A percentile compares a stretch with the other conserved stretches of the same genome.
phyloP scores from a whole-genome alignment of 192 early-diverging fungal species.

The Piromyces finnis region DNA sequence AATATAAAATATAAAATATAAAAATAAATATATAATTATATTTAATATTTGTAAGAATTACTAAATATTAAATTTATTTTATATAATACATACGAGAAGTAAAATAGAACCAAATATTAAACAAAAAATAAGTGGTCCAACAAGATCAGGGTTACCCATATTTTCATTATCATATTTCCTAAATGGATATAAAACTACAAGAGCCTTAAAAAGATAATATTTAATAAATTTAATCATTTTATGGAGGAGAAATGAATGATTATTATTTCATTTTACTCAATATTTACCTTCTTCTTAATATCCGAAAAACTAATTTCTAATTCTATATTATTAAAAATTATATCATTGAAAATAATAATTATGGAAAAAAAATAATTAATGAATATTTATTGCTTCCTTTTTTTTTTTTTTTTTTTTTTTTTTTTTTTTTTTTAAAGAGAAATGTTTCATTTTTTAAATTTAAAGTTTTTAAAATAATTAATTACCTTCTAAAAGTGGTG shows the following conservation, averaged over 20 bases:
- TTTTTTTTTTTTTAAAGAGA: background rate
- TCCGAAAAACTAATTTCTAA: background rate
- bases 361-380: too few relatives aligned
- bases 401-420: too few relatives aligned
- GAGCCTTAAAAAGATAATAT: background rate
- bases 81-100: constrained; percentile 57
- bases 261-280: too few relatives aligned
- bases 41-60: too few relatives aligned
- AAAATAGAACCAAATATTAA: constrained; percentile 79
- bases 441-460: background rate
- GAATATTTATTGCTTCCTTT: too few relatives aligned
- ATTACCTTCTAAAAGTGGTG: constrained; percentile 73
- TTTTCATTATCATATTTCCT: constrained; percentile 55
- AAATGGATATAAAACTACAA: constrained; percentile 11
- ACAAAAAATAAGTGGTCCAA: constrained; percentile 83
- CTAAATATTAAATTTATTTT: too few relatives aligned
- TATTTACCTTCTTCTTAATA: background rate
- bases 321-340: too few relatives aligned
- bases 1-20: too few relatives aligned
- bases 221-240: background rate
- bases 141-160: constrained; percentile 92
- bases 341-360: too few relatives aligned
- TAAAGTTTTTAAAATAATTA: background rate
- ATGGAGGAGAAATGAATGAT: background rate
- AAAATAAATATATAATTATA: too few relatives aligned